Evolutionary conservation across 192 early-diverging fungal genomes (phyloP).

Genomic region (Entomortierella lignicola): DNA sequence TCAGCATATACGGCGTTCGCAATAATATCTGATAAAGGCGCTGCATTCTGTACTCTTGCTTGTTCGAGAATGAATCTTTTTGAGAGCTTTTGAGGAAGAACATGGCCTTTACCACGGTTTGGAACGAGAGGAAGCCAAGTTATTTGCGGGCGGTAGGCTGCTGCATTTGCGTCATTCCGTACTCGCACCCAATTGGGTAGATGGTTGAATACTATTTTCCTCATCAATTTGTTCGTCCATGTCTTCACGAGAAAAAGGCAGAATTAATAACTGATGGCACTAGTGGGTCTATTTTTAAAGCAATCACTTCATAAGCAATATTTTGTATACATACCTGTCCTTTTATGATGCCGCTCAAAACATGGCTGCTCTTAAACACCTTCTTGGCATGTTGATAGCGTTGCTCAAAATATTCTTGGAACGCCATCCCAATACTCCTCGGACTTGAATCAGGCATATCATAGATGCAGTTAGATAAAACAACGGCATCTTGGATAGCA

Average conservation of each 20-base stretch:
- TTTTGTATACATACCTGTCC: not conserved
- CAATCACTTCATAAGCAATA: not conserved
- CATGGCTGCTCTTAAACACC: not conserved
- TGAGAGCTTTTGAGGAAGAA: slow-evolving; percentile 18
- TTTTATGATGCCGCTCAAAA: not conserved
- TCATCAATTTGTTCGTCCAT: slow-evolving; percentile 9
- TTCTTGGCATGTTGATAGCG: slow-evolving; percentile 13
- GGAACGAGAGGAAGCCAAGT: slow-evolving; percentile 4
- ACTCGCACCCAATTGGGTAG: slow-evolving; percentile 5
- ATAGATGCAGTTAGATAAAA: slow-evolving; percentile 25
- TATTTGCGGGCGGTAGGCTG: slow-evolving; percentile 13
- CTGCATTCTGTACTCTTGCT: not conserved
- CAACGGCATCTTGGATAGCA: slow-evolving; percentile 23
- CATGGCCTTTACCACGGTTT: not conserved
- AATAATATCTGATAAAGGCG: not conserved
- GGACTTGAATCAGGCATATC: slow-evolving; percentile 1
- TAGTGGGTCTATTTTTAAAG: not conserved
- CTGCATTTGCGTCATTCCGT: not conserved
- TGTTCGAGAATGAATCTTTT: not conserved
- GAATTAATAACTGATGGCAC: not conserved
- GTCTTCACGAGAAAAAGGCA: not conserved
- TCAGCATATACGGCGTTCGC: not conserved
- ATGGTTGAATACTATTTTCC: slow-evolving; percentile 12
- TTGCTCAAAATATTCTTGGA: slow-evolving; percentile 27
- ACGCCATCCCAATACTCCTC: slow-evolving; percentile 9